A percentile compares a stretch with the other conserved stretches of the same genome.
Conservation (phyloP, 2,329 filamentous ascomycete genomes). For the Proliferodiscus dingleyae region DNA sequence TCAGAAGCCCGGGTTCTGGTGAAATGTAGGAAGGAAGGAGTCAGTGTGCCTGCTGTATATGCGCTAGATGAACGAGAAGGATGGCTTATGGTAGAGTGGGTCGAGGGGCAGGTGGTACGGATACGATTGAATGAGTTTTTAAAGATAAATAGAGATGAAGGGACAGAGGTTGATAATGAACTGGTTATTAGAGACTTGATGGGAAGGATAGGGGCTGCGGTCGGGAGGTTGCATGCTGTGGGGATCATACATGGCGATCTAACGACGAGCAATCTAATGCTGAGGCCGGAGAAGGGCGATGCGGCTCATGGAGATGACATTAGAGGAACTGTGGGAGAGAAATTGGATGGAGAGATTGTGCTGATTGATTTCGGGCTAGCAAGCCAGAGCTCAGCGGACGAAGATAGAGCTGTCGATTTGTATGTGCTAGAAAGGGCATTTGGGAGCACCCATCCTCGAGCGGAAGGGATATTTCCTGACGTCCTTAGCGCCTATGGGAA, state of each 20-base stretch:
- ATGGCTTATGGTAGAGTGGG: constrained; percentile 83
- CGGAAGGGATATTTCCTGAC: constrained; percentile 69
- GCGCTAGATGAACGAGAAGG: constrained; percentile 58
- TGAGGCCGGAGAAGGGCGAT: constrained; percentile 39
- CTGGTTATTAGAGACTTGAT: constrained; percentile 57
- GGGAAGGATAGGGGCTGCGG: constrained; percentile 62
- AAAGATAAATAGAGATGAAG: constrained; percentile 32
- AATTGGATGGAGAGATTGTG: constrained; percentile 68
- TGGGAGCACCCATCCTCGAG: constrained; percentile 85
- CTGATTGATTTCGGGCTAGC: constrained; percentile 95
- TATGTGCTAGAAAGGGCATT: constrained; percentile 96
- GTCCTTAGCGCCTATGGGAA: constrained; percentile 70
- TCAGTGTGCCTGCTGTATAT: constrained; percentile 77
- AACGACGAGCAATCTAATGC: constrained; percentile 96
- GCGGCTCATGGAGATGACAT: constrained; percentile 16
- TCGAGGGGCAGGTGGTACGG: constrained; percentile 67
- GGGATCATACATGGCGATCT: constrained; percentile 92
- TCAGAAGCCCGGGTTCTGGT: constrained; percentile 83
- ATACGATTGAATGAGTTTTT: constrained; percentile 66
- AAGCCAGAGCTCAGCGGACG: constrained; percentile 73
- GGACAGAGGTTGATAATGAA: no score
- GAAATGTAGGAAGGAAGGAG: constrained; percentile 71
- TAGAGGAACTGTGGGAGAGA: constrained; percentile 20
- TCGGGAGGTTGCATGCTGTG: constrained; percentile 74
- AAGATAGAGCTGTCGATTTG: constrained; percentile 91